Percentiles rank a stretch among this genome's conserved stretches.
These are phyloP conservation scores for Apium graveolens DNA, from an alignment of 129 eudicot genomes.

Conservation along the genomic window DNA sequence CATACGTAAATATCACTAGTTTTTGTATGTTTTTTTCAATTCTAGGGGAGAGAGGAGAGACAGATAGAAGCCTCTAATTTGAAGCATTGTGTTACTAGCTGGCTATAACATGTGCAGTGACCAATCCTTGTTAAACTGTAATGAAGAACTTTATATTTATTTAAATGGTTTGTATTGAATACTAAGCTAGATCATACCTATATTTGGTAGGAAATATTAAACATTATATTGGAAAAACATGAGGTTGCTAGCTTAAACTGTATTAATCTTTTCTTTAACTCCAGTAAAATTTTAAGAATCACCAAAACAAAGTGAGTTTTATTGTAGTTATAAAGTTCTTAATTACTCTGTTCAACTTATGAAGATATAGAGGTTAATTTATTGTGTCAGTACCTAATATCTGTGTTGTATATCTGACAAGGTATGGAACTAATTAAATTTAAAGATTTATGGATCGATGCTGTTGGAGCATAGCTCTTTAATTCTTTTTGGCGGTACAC, in stretches of 20 bases:
- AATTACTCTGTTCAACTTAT: background rate
- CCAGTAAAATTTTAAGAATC: background rate
- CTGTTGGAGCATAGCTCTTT: constrained; percentile 24
- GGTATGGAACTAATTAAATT: background rate
- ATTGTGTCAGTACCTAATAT: background rate
- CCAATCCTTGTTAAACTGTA: constrained; percentile 32
- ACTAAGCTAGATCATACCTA: background rate
- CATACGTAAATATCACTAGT: constrained; percentile 26
- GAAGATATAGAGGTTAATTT: background rate
- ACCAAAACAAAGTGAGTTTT: background rate
- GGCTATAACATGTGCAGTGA: constrained; percentile 14
- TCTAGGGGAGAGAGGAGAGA: constrained; percentile 9
- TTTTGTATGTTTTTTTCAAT: constrained; percentile 8
- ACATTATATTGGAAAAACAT: too few species aligned
- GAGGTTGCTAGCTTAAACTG: too few species aligned
- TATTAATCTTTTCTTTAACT: background rate
- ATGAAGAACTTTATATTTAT: constrained; percentile 27
- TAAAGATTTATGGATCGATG: constrained; percentile 3
- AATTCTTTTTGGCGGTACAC: constrained; percentile 13
- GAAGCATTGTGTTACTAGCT: background rate
- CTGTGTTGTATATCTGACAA: background rate
- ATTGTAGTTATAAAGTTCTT: background rate
- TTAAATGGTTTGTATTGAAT: background rate
- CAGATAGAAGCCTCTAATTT: constrained; percentile 8
- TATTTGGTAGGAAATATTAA: background rate